Conservation (phyloP, 257 asterid genomes). For the Solanum arcanum region DNA sequence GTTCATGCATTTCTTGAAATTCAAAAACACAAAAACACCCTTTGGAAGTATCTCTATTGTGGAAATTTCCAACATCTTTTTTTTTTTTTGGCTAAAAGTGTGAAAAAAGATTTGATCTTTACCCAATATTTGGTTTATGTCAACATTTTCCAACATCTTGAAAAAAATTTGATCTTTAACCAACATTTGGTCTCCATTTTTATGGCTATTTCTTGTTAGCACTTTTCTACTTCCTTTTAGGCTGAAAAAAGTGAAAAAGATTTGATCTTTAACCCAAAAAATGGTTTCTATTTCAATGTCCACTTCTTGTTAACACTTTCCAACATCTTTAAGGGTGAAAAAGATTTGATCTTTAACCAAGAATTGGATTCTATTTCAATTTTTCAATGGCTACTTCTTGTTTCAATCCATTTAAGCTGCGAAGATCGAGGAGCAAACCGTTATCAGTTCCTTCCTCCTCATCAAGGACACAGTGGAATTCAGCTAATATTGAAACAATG, state of each 20-base stretch:
- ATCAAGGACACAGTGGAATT: slow-evolving; percentile 26
- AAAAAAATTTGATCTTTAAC: neutral
- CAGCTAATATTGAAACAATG: slow-evolving; percentile 36
- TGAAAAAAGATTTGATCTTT: neutral
- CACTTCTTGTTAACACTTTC: neutral
- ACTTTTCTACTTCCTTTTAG: neutral
- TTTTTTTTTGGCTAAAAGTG: neutral
- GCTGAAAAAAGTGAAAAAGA: neutral
- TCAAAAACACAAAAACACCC: slow-evolving; percentile 9
- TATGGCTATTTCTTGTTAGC: neutral
- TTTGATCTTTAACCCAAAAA: neutral
- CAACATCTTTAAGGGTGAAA: neutral
- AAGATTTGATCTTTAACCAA: neutral
- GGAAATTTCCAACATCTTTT: neutral
- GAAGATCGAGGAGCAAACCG: slow-evolving; percentile 25
- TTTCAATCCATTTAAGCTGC: slow-evolving; percentile 62
- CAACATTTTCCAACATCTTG: neutral
- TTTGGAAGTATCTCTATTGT: slow-evolving; percentile 12
- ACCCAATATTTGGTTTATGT: neutral
- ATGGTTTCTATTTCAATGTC: neutral
- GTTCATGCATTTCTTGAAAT: slow-evolving; percentile 76
- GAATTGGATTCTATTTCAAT: neutral
- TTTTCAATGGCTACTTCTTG: slow-evolving; percentile 14
- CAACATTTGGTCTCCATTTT: neutral
- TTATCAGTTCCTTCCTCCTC: slow-evolving; percentile 41